phyloP scores from a whole-genome alignment of 805 yeast genomes.

The Kazachstania psychrophila region DNA sequence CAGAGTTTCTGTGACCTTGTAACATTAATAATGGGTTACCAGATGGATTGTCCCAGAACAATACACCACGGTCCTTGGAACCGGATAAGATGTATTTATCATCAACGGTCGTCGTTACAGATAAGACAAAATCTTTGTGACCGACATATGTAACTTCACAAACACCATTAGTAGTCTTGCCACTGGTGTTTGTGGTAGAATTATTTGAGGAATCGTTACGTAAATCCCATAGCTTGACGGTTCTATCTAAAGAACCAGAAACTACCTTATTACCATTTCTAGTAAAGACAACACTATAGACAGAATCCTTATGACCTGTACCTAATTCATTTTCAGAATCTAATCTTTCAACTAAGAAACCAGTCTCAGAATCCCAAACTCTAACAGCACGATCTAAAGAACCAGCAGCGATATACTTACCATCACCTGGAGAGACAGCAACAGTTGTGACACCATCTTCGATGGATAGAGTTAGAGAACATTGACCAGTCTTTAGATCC shows the following conservation, averaged over 20 bases:
- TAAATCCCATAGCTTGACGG: conserved; percentile 92
- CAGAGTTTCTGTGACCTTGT: conserved; percentile 95
- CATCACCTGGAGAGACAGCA: conserved; percentile 94
- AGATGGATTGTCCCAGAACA: conserved; percentile 88
- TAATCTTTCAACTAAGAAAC: conserved; percentile 83
- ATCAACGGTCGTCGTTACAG: conserved; percentile 91
- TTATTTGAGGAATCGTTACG: conserved; percentile 32
- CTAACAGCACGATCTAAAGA: conserved; percentile 90
- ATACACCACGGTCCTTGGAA: conserved; percentile 93
- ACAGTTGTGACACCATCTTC: conserved; percentile 98
- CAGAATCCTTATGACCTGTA: conserved; percentile 94
- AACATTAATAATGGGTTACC: conserved; percentile 92
- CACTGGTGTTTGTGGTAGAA: conserved; percentile 13
- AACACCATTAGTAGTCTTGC: conserved; percentile 36
- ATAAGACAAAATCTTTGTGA: conserved; percentile 89
- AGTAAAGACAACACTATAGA: conserved; percentile 88
- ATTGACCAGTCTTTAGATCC: conserved; percentile 84
- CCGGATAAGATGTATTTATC: conserved; percentile 87
- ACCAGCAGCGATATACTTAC: conserved; percentile 93
- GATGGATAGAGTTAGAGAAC: conserved; percentile 80
- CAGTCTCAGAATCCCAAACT: conserved; percentile 93
- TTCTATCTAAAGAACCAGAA: conserved; percentile 89
- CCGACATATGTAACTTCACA: conserved; percentile 93
- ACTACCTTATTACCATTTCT: conserved; percentile 88
- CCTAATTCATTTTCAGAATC: conserved; percentile 82